Conservation (phyloP, 768 basidiomycete genomes). For the Chalciporus chontae region DNA sequence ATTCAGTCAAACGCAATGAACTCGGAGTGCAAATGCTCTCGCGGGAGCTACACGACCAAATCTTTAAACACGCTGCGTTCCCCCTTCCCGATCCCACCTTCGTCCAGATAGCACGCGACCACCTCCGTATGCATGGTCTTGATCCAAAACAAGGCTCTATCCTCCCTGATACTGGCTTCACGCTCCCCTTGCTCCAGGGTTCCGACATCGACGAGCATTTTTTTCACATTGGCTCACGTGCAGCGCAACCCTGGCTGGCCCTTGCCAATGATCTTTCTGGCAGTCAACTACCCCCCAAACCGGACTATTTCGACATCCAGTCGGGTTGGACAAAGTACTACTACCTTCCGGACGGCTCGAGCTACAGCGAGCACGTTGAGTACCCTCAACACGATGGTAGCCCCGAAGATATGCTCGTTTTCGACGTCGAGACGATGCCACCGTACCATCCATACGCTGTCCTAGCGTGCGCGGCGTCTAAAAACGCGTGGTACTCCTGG, state of each 20-base stretch:
- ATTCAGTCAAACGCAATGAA: conserved; percentile 68
- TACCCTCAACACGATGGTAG: conserved; percentile 61
- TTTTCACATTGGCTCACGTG: conserved; percentile 63
- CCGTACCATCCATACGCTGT: conserved; percentile 76
- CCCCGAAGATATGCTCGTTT: conserved; percentile 72
- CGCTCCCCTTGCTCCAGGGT: conserved; percentile 83
- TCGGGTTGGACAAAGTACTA: conserved; percentile 91
- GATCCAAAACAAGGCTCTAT: conserved; percentile 76
- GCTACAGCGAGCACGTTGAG: conserved; percentile 69
- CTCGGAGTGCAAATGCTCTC: conserved; percentile 94
- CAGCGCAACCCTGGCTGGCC: conserved; percentile 74
- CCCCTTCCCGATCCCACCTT: conserved; percentile 57
- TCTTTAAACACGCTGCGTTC: conserved; percentile 70
- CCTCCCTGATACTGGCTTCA: conserved; percentile 75
- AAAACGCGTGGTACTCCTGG: conserved; percentile 92
- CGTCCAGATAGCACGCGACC: conserved; percentile 73
- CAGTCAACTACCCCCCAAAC: conserved; percentile 56
- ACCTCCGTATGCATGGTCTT: conserved; percentile 79
- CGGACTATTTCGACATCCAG: conserved; percentile 49
- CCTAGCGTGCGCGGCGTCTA: conserved; percentile 84
- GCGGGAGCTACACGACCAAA: conserved; percentile 71
- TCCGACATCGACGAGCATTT: conserved; percentile 85
- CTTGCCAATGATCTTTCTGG: conserved; percentile 59
- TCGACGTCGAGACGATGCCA: conserved; percentile 94
- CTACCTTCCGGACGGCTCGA: conserved; percentile 66